phyloP scores from a whole-genome alignment of 192 early-diverging fungal species.

The Gamsiella multidivaricata region DNA sequence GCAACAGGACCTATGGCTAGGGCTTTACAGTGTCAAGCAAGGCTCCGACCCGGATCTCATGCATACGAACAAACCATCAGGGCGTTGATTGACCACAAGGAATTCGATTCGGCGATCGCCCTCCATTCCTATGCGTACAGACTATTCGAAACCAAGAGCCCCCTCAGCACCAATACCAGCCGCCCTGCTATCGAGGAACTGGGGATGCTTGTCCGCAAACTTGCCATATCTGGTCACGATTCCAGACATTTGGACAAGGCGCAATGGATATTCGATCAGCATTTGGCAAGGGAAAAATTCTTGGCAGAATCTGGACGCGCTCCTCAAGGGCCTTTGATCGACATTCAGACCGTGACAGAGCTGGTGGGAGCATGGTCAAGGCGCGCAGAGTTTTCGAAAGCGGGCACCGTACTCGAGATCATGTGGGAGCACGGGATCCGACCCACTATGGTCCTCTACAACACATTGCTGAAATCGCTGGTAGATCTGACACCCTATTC shows the following conservation, averaged over 20 bases:
- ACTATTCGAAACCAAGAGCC: not conserved
- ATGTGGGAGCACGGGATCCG: constrained; percentile 19
- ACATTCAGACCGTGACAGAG: constrained; percentile 24
- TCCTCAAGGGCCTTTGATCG: not conserved
- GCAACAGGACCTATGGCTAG: constrained; percentile 19
- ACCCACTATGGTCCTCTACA: constrained; percentile 49
- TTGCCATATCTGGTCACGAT: constrained; percentile 9
- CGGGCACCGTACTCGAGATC: constrained; percentile 3
- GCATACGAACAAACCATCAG: constrained; percentile 11
- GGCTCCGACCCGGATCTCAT: not conserved
- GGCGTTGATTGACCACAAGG: constrained; percentile 11
- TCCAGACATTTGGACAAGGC: constrained; percentile 18
- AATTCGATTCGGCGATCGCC: constrained; percentile 20
- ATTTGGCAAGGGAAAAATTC: constrained; percentile 1
- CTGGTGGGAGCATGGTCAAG: constrained; percentile 36
- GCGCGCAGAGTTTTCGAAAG: constrained; percentile 21
- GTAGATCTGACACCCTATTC: constrained; percentile 30
- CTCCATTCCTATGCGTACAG: constrained; percentile 18
- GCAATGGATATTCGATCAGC: constrained; percentile 39
- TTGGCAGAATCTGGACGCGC: not conserved
- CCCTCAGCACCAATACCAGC: not conserved
- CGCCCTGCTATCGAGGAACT: constrained; percentile 5
- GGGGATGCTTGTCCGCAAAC: constrained; percentile 6
- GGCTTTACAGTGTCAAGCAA: not conserved
- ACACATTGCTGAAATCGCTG: constrained; percentile 37